phyloP scores from a whole-genome alignment of 805 yeast genomes.

The Pichia scutulata region DNA sequence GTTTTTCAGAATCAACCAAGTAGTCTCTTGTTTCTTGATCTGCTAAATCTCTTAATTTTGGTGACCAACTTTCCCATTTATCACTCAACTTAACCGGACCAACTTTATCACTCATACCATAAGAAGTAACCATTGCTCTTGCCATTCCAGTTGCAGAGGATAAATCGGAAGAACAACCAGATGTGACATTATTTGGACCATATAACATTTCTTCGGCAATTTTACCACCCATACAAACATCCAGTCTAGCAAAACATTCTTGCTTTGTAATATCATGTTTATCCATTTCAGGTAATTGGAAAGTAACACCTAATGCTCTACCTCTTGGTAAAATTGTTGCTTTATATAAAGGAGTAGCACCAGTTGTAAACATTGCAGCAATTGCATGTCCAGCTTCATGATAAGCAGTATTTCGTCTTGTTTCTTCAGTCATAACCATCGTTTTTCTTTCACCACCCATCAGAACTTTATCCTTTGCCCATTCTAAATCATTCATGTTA shows the following conservation, averaged over 20 bases:
- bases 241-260: constrained; percentile 86
- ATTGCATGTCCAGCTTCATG: constrained; percentile 99
- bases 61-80: constrained; percentile 94
- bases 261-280: constrained; percentile 85
- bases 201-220: constrained; percentile 91
- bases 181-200: constrained; percentile 87
- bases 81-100: constrained; percentile 90
- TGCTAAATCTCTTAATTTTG: constrained; percentile 78
- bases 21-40: constrained; percentile 83
- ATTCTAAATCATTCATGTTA: constrained; percentile 86
- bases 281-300: constrained; percentile 97
- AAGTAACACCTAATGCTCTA: constrained; percentile 91
- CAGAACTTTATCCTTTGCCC: constrained; percentile 98
- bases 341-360: constrained; percentile 92
- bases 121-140: constrained; percentile 92
- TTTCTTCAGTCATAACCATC: constrained; percentile 95
- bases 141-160: constrained; percentile 88
- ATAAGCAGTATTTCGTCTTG: constrained; percentile 89
- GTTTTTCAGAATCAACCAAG: constrained; percentile 65
- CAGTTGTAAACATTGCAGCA: constrained; percentile 90
- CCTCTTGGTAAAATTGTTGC: constrained; percentile 98
- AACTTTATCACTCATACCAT: constrained; percentile 90
- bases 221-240: constrained; percentile 99
- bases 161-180: constrained; percentile 92
- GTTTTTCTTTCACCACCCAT: constrained; percentile 98